Evolutionary conservation across 768 basidiomycete genomes (phyloP), one percentile per base, ranked within the genome.

Genomic region (Phallus indusiatus): DNA sequence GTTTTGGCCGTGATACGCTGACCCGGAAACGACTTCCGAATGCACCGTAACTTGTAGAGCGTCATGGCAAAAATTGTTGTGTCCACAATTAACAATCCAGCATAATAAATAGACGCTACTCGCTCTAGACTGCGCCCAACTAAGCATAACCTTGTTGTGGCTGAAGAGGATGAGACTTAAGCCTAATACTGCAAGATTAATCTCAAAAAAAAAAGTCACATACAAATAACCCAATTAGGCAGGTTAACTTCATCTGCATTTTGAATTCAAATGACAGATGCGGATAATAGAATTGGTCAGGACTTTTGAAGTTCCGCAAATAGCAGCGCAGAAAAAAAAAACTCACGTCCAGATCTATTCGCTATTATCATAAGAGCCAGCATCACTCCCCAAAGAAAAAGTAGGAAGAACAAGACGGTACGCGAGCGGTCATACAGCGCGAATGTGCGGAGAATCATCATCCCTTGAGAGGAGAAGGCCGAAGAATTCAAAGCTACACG

Each of bases 361-460:
- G 7, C 14, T 35, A 21, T 47, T 17, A 49, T 33, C 55, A 56
- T 56, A 21, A 49, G 7, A 17, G 42, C 46, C 17, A 47, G 16
- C 42, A 24, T 48, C 21, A 49, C 14, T 5, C 7, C 37, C 42
- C 46, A 56, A 1, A 56, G 20, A 33, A n/a, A 18, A 12, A 22
- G 7, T 12, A 56, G 55, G 42, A 47, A 47, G 16, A 33, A 6
- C 24, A 56, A 42, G 7, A 49, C n/a, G 12, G 46, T 21, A 18
- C 33, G n/a, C n/a, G n/a, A 47, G 12, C 35, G 42, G 10, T 17
- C 47, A 49, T 56, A 56, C 20, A 56, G 55, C 20, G 55, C 46
- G 22, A 14, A 48, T 33, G 55, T 56, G 11, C 55, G 35, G 17
- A 56, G 42, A 14, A 56, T 56, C 55, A 47, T 56, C 17, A 56